Conservation (phyloP, 768 basidiomycete genomes). For the Ephemerocybe angulata region DNA sequence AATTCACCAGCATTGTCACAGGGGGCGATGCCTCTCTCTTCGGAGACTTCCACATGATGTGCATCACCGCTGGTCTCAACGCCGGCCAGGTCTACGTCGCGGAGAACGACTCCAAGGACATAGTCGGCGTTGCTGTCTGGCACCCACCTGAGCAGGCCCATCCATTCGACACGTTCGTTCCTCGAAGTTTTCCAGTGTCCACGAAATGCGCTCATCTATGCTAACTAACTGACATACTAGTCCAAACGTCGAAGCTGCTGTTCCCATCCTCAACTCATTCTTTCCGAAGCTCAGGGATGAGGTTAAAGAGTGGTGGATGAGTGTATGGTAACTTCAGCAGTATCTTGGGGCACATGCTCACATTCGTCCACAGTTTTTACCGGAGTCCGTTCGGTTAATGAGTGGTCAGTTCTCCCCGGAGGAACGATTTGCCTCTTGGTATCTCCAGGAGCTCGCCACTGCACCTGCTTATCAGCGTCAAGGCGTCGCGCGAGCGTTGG, state of each 20-base stretch:
- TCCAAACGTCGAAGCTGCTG: not conserved
- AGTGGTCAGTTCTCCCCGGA: not conserved
- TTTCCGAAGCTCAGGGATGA: not conserved
- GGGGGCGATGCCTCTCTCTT: slow-evolving; percentile 8
- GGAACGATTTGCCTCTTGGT: slow-evolving; percentile 9
- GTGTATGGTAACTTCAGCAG: not conserved
- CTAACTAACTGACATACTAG: no score
- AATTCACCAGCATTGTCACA: slow-evolving; percentile 8
- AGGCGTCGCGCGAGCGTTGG: slow-evolving; percentile 10
- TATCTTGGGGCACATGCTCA: not conserved
- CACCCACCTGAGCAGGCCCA: slow-evolving; percentile 6
- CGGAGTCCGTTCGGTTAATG: not conserved
- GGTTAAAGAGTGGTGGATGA: not conserved
- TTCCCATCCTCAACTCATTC: not conserved
- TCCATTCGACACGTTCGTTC: not conserved
- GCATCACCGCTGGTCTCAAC: slow-evolving; percentile 9
- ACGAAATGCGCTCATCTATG: no score
- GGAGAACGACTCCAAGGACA: slow-evolving; percentile 8
- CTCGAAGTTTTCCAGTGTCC: not conserved
- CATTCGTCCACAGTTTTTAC: not conserved
- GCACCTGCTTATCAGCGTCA: slow-evolving; percentile 12
- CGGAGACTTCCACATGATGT: slow-evolving; percentile 6
- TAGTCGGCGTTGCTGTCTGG: slow-evolving; percentile 17
- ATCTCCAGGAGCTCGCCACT: slow-evolving; percentile 12
- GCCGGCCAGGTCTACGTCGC: slow-evolving; percentile 17